phyloP scores from a whole-genome alignment of 2,329 filamentous ascomycete species.

The Fusarium sambucinum region DNA sequence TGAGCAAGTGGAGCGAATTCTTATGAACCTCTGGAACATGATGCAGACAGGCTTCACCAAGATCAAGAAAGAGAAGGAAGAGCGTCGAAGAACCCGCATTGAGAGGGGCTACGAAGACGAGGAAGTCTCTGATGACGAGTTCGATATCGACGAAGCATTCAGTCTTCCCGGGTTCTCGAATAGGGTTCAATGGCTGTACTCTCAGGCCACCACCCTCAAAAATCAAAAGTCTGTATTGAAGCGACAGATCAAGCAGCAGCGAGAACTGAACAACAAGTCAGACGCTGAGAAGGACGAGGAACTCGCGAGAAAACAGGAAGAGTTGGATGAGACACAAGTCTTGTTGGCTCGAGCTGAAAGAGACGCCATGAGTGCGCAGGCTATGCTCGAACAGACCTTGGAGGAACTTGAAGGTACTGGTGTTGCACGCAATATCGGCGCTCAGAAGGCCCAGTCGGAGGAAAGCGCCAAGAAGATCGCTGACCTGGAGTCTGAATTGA shows the following conservation, averaged over 20 bases:
- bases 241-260: slow-evolving; percentile 94
- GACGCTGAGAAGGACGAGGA: slow-evolving; percentile 77
- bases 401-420: slow-evolving; percentile 59
- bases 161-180: slow-evolving; percentile 80
- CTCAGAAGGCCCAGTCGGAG: slow-evolving; percentile 42
- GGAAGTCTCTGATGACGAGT: slow-evolving; percentile 70
- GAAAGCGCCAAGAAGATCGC: slow-evolving; percentile 55
- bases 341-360: slow-evolving; percentile 55
- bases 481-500: slow-evolving; percentile 55
- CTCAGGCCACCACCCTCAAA: slow-evolving; percentile 79
- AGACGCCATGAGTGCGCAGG: slow-evolving; percentile 56
- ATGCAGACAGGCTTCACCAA: slow-evolving; percentile 65
- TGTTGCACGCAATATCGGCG: slow-evolving; percentile 41
- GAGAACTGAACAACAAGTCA: slow-evolving; percentile 89
- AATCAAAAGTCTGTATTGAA: slow-evolving; percentile 92
- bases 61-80: slow-evolving; percentile 65
- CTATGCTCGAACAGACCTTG: slow-evolving; percentile 62
- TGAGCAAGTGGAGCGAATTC: slow-evolving; percentile 68
- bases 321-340: slow-evolving; percentile 62
- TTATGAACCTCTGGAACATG: slow-evolving; percentile 68
- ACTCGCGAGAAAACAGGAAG: slow-evolving; percentile 68
- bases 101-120: slow-evolving; percentile 71
- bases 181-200: slow-evolving; percentile 83
- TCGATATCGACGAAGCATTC: slow-evolving; percentile 71
- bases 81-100: slow-evolving; percentile 64